Evolutionary conservation across 2,329 filamentous ascomycete genomes (phyloP).

Genomic region (Ascocoryne sarcoides): DNA sequence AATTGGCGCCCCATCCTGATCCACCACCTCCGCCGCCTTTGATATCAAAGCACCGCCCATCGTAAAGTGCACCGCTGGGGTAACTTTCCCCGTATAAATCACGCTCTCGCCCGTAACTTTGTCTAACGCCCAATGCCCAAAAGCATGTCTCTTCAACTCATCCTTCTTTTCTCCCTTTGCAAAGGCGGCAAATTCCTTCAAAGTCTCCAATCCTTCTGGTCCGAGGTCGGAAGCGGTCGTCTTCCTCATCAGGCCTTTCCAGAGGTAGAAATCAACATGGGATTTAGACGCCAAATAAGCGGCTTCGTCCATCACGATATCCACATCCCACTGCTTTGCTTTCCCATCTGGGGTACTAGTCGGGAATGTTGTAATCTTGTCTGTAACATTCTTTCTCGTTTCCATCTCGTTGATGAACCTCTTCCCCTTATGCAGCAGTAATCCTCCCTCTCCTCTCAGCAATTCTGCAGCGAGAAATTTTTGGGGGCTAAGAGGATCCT

Average conservation of each 20-base stretch:
- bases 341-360: conserved; percentile 19
- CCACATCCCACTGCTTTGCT: conserved; percentile 48
- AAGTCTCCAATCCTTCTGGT: conserved; percentile 31
- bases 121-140: conserved; percentile 48
- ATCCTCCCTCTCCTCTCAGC: conserved; percentile 52
- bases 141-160: conserved; percentile 38
- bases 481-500: conserved; percentile 35
- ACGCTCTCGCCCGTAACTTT: conserved; percentile 41
- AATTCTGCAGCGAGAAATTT: conserved; percentile 59
- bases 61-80: conserved; percentile 57
- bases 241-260: conserved; percentile 52
- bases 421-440: conserved; percentile 41
- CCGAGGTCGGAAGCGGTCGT: conserved; percentile 43
- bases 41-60: conserved; percentile 57
- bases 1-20: conserved; percentile 35
- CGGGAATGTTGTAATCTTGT: conserved; percentile 38
- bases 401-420: conserved; percentile 56
- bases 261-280: conserved; percentile 55
- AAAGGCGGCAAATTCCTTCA: conserved; percentile 41
- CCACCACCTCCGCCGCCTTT: conserved; percentile 42
- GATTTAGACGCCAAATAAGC: conserved; percentile 41
- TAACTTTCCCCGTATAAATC: conserved; percentile 50
- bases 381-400: conserved; percentile 48
- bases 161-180: conserved; percentile 35
- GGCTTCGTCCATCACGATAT: conserved; percentile 51